Conservation (phyloP, 2,329 filamentous ascomycete species). For the Penicillium paneum region DNA sequence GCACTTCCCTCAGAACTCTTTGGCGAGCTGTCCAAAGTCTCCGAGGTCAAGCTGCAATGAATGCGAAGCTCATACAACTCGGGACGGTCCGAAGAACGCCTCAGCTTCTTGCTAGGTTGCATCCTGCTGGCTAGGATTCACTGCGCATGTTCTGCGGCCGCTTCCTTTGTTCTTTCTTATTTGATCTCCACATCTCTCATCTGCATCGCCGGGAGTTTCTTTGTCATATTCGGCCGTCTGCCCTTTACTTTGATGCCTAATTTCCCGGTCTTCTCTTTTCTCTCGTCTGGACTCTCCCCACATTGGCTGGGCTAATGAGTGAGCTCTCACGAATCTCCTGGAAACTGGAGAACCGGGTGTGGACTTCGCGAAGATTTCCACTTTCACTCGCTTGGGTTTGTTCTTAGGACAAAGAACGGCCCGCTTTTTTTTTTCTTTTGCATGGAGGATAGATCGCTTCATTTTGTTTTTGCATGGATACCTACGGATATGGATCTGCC, state of each 20-base stretch:
- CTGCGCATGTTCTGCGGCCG: conserved; percentile 1
- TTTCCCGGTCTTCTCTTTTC: neutral
- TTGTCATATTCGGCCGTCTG: conserved; percentile 23
- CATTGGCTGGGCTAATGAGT: conserved; percentile 4
- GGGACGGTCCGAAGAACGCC: conserved; percentile 14
- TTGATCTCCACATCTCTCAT: conserved; percentile 14
- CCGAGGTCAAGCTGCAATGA: conserved; percentile 19
- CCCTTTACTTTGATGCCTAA: conserved; percentile 2
- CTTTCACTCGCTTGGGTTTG: conserved; percentile 1
- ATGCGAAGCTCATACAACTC: neutral
- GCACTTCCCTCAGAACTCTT: conserved; percentile 34
- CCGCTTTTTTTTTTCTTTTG: conserved; percentile 5
- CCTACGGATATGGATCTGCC: conserved; percentile 23
- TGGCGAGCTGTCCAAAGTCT: conserved; percentile 25
- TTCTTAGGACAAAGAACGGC: conserved; percentile 4
- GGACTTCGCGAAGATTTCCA: neutral
- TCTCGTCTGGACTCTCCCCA: neutral
- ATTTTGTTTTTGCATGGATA: conserved; percentile 22
- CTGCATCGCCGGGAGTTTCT: conserved; percentile 35
- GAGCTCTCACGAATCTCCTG: neutral
- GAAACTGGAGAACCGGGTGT: neutral
- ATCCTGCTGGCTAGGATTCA: conserved; percentile 17
- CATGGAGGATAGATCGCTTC: conserved; percentile 19
- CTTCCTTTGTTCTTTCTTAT: conserved; percentile 6
- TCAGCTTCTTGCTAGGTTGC: neutral